Evolutionary conservation across 179 eudicot genomes (phyloP).

Genomic region (Pouteria campechiana): DNA sequence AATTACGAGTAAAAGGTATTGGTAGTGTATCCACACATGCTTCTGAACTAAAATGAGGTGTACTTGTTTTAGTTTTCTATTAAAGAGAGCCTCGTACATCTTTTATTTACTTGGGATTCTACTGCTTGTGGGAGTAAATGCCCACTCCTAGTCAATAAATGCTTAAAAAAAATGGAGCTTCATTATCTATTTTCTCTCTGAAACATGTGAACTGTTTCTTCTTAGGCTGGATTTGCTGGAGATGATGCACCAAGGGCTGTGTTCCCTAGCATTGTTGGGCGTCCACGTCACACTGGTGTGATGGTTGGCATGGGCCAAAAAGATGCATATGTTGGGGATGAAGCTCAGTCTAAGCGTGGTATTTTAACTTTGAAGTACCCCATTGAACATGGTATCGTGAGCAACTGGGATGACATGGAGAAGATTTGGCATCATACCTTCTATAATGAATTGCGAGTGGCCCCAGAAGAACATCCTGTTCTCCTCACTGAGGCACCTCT

Average conservation of each 20-base stretch:
- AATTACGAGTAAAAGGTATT: too few species aligned
- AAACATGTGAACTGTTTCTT: too few species aligned
- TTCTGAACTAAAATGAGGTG: too few species aligned
- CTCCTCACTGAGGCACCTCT: conserved; percentile 28
- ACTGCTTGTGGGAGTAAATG: too few species aligned
- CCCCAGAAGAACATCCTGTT: conserved; percentile 39
- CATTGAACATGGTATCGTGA: conserved; percentile 38
- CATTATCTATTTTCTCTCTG: too few species aligned
- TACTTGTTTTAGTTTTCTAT: too few species aligned
- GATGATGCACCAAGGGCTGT: conserved; percentile 42
- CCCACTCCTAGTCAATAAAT: too few species aligned
- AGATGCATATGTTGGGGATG: conserved; percentile 28
- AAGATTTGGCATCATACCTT: conserved; percentile 31
- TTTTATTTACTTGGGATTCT: too few species aligned
- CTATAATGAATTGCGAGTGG: conserved; percentile 28
- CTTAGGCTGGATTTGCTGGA: conserved; percentile 40
- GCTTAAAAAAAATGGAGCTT: too few species aligned
- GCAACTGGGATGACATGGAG: conserved; percentile 46
- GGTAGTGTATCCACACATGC: too few species aligned
- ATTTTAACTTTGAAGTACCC: conserved; percentile 32
- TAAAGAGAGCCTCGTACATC: too few species aligned
- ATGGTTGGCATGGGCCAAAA: conserved; percentile 37
- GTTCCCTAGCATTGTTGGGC: conserved; percentile 33
- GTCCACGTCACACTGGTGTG: conserved; percentile 30
- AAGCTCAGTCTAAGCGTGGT: conserved; percentile 38